Evolutionary conservation across 495 filamentous ascomycete genomes (phyloP), one percentile per base, ranked within the genome.

Genomic region (Rhizodiscina lignyota): DNA sequence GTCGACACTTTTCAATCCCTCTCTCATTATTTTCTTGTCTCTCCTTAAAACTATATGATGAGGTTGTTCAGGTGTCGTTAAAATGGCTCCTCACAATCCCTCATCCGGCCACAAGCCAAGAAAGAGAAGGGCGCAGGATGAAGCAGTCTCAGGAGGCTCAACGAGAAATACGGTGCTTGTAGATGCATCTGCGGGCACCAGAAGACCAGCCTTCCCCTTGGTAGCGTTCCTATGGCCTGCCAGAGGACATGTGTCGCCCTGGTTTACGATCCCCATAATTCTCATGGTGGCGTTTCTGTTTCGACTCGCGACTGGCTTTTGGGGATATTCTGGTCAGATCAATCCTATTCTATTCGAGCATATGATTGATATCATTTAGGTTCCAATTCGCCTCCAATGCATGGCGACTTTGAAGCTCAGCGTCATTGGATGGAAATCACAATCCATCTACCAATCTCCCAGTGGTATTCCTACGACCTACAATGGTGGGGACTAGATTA

Each of bases 341-440:
- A 47, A 4, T 37, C 32, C 21, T 23, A 15, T 32, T 11, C 10
- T 20, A 20, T 16, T 38, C 12, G 16, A 19, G 5, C 4, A 34
- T 11, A 15, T 18, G 8, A 11, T 17, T 18, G 6, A 28, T 19
- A 31, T 5, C 17, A 11, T 22, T 0, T 37, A 85, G 83, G 85
- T 32, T 81, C 75, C 42, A 58, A 76, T 41, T 71, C 72, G 27
- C 84, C 84, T 2, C 89, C 89, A 12, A 86, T 94, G 76, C 75
- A 91, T 46, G 89, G 89, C 35, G 89, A 97, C 54, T 94, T 94
- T 52, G 89, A 97, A 55, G 89, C 91, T 4, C 89, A 97, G 53
- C 58, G 89, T 45, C 89, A 97, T 49, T 97, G 89, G 89, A 94
- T 96, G 87, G 89, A 96, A 48, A 67, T 94, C 42, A 94, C 91